Base-by-base conservation (phyloP, 148 eudicot species). In the Vaccinium macrocarpon region DNA sequence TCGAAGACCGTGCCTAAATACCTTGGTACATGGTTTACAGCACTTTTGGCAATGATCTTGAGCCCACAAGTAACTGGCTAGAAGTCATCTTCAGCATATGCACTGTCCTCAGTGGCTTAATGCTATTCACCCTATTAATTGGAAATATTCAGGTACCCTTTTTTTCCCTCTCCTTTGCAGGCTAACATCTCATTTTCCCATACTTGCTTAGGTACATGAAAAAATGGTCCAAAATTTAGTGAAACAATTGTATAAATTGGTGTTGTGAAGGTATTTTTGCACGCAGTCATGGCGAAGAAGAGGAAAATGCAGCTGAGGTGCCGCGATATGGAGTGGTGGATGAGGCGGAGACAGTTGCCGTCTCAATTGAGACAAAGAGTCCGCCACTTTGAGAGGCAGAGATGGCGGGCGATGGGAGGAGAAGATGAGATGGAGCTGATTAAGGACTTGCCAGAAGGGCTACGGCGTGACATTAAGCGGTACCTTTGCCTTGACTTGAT, bases 271-370 rank as follows among this genome's bases (percentile, higher is more conserved):
- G 95, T 95, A 55, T 95, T 95, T 76, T 84, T 95, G 85, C 95
- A 95, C 55, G 87, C 93, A 52, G 93, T 94, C 7, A 94, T 91
- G 97, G 91, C 93, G 0, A 93, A 87, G 85, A 94, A 91, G 88
- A 89, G 93, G 66, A 91, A 88, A 85, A 91, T 95, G 97, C 95
- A 95, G 79, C 62, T 95, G 66, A 91, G 98, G 83, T 89, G 90
- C 72, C 83, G 94, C 12, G 98, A 95, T 84, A 89, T 90, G 95
- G 98, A 95, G 83, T 95, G 98, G 98, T 95, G 98, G 97, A 96
- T 96, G 99, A 92, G 83, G 59, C 85, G 98, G 82, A 91, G 98
- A 84, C 99, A 94, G 62, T 48, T 96, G 81, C 94, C 99, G 8
- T 90, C 93, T 23, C 90, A 75, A 8, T 85, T 94, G 29, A 88